Percentiles rank a stretch among this genome's conserved stretches.
Conservation (phyloP, 345 rosid genomes). For the Sapria himalayana region DNA sequence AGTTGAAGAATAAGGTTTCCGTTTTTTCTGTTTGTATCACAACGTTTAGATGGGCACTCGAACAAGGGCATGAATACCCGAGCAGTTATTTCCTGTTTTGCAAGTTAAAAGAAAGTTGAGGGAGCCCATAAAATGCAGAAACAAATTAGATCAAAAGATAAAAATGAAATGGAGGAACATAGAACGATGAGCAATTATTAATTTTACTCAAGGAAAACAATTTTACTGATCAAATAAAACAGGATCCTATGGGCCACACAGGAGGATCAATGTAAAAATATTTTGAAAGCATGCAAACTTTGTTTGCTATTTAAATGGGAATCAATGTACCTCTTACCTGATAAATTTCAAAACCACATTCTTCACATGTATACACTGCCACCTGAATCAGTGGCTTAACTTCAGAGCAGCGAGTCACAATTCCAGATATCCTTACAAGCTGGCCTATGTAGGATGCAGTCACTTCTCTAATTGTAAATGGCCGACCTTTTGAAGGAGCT, state of each 20-base stretch:
- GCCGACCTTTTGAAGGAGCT: conserved; percentile 62
- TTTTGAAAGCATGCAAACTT: too few relatives aligned
- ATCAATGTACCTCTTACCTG: conserved; percentile 40
- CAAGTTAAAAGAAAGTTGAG: conserved; percentile 10
- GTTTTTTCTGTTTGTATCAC: conserved; percentile 35
- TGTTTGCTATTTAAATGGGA: background rate
- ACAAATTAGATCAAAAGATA: conserved; percentile 5
- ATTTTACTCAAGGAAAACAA: too few relatives aligned
- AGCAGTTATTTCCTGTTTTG: conserved; percentile 67
- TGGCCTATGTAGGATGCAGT: conserved; percentile 85
- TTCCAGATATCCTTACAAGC: conserved; percentile 77
- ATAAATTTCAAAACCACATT: conserved; percentile 86
- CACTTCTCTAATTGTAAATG: conserved; percentile 81
- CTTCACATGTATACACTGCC: conserved; percentile 95
- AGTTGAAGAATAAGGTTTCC: conserved; percentile 95
- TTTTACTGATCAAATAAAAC: conserved; percentile 2
- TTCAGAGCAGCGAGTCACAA: conserved; percentile 93
- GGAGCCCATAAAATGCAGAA: too few relatives aligned
- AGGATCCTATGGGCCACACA: background rate
- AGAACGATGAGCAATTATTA: background rate
- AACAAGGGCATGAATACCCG: conserved; percentile 87
- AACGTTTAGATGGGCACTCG: conserved; percentile 64
- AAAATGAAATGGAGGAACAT: background rate
- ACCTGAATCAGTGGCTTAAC: conserved; percentile 97
- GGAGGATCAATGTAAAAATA: background rate